Conservation (phyloP, 2,329 filamentous ascomycete genomes). For the Aspergillus fumigatus region DNA sequence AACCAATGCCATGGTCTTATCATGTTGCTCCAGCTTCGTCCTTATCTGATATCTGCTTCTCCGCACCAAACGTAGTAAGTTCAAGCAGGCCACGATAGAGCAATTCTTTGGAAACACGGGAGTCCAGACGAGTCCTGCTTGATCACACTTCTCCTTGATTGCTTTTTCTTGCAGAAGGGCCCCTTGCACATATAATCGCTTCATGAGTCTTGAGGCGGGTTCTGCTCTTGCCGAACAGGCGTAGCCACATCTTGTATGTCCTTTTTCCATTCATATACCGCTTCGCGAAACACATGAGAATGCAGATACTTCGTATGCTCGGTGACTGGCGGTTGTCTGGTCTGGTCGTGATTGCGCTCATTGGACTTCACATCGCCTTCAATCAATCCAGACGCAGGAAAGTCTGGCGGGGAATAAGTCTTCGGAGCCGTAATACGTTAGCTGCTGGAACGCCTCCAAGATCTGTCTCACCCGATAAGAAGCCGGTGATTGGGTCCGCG, state of each 20-base stretch:
- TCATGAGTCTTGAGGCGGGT: background rate
- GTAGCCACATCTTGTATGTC: background rate
- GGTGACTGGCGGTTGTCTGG: constrained; percentile 22
- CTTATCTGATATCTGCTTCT: constrained; percentile 13
- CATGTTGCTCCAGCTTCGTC: background rate
- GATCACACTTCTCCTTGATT: background rate
- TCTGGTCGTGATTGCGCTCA: constrained; percentile 17
- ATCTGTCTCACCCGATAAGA: constrained; percentile 50
- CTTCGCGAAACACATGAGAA: constrained; percentile 3
- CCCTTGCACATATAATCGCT: background rate
- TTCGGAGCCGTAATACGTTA: constrained; percentile 42
- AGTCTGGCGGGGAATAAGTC: constrained; percentile 36
- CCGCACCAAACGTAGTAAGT: constrained; percentile 24
- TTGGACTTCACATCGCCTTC: constrained; percentile 25
- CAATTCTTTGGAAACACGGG: constrained; percentile 3
- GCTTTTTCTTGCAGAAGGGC: background rate
- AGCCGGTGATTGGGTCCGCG: constrained; percentile 25
- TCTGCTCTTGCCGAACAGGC: background rate
- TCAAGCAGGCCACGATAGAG: constrained; percentile 9
- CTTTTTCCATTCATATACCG: background rate
- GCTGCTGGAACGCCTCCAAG: constrained; percentile 50
- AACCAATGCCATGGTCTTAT: background rate
- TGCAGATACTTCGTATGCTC: constrained; percentile 14
- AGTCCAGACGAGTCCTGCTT: background rate
- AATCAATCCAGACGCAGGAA: constrained; percentile 32